Conservation (phyloP, 306 rosid genomes). For the Dalbergia oliveri region DNA sequence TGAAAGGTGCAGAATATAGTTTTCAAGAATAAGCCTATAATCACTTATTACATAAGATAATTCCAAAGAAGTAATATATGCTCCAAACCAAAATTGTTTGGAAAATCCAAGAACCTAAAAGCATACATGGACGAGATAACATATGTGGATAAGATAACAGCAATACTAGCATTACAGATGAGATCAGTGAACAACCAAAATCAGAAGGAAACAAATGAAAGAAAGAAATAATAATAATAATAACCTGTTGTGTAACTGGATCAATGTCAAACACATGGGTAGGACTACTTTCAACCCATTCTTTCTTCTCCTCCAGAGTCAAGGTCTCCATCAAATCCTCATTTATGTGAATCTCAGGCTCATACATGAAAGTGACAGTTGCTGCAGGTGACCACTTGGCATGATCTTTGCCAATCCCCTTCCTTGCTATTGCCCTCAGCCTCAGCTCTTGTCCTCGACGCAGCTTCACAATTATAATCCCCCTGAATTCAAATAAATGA, state of each 20-base stretch:
- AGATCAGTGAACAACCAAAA: slow-evolving; percentile 1
- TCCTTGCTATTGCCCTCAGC: slow-evolving; percentile 95
- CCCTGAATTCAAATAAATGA: slow-evolving; percentile 55
- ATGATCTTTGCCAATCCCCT: slow-evolving; percentile 98
- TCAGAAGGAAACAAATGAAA: slow-evolving; percentile 11
- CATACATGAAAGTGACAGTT: slow-evolving; percentile 95
- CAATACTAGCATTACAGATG: not conserved
- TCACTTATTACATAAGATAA: not conserved
- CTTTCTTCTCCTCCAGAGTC: slow-evolving; percentile 78
- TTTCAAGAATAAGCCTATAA: slow-evolving; percentile 16
- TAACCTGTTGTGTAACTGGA: slow-evolving; percentile 80
- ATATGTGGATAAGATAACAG: not conserved
- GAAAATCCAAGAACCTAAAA: not conserved
- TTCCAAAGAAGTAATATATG: not conserved
- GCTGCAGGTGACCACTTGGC: slow-evolving; percentile 99
- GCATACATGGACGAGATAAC: not conserved
- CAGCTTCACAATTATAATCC: slow-evolving; percentile 91
- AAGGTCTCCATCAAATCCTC: slow-evolving; percentile 92
- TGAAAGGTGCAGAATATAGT: not conserved
- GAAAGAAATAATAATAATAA: slow-evolving; percentile 43
- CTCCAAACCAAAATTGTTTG: slow-evolving; percentile 4
- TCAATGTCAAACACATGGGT: slow-evolving; percentile 87
- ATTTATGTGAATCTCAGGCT: slow-evolving; percentile 85
- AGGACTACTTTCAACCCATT: slow-evolving; percentile 93
- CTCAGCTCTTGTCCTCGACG: slow-evolving; percentile 91